These are phyloP conservation scores for Pyrenochaeta sp. DNA, from an alignment of 2,329 filamentous ascomycete genomes.

Conservation along the genomic window DNA sequence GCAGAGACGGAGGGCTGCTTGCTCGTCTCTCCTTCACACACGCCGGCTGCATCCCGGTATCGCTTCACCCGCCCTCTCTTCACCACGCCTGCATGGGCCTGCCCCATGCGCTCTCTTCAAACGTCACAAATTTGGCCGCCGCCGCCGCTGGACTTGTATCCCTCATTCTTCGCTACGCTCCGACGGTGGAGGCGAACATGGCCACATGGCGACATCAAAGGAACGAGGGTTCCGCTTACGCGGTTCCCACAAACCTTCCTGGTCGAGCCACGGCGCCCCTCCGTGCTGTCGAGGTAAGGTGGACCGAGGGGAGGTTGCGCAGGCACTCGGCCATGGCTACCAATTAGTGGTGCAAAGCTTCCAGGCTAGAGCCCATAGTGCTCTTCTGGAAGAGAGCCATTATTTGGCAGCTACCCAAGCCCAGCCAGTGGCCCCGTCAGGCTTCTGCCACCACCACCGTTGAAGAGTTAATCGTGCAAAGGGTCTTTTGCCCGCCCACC, in stretches of 20 bases:
- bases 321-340: slow-evolving; percentile 27
- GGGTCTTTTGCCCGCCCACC: slow-evolving; percentile 10
- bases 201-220: slow-evolving; percentile 19
- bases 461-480: slow-evolving; percentile 18
- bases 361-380: slow-evolving; percentile 27
- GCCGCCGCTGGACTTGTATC: slow-evolving; percentile 15
- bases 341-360: slow-evolving; percentile 21
- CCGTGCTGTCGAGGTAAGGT: slow-evolving; percentile 27
- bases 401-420: slow-evolving; percentile 12
- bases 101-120: slow-evolving; percentile 26
- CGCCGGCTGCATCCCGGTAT: slow-evolving; percentile 16
- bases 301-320: slow-evolving; percentile 30
- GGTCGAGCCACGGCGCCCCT: slow-evolving; percentile 16
- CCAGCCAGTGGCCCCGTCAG: slow-evolving; percentile 24
- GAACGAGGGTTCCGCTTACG: slow-evolving; percentile 14
- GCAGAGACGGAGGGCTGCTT: no score
- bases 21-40: slow-evolving; percentile 6
- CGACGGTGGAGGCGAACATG: slow-evolving; percentile 7
- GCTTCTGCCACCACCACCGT: slow-evolving; percentile 28
- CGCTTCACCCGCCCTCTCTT: slow-evolving; percentile 21
- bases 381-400: slow-evolving; percentile 33
- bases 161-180: slow-evolving; percentile 25
- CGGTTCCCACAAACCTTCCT: slow-evolving; percentile 19
- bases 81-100: slow-evolving; percentile 22
- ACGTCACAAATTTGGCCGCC: slow-evolving; percentile 26